phyloP scores from a whole-genome alignment of 2,329 filamentous ascomycete species.

The Fusarium phyllophilum region DNA sequence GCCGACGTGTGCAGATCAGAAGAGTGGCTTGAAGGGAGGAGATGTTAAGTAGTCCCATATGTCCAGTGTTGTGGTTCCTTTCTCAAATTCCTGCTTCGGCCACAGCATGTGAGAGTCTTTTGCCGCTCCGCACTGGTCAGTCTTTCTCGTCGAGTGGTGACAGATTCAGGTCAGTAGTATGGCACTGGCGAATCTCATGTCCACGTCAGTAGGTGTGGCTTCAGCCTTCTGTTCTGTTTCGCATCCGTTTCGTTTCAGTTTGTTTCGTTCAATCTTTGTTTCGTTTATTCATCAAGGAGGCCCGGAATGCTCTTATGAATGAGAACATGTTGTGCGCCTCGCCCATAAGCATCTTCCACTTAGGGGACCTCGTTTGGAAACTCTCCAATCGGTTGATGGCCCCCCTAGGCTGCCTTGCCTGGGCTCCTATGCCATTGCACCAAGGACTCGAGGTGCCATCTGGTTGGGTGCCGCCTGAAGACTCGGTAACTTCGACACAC shows the following conservation, averaged over 20 bases:
- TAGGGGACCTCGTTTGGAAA: not conserved
- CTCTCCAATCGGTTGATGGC: not conserved
- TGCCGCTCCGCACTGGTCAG: not conserved
- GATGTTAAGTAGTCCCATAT: conserved; percentile 8
- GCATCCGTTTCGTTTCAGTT: not conserved
- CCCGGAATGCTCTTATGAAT: not conserved
- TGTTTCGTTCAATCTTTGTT: not conserved
- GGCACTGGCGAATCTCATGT: not conserved
- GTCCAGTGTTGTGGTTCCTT: not conserved
- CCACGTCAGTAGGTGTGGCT: not conserved
- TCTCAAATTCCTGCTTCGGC: not conserved
- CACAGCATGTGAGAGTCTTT: not conserved
- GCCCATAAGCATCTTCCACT: not conserved
- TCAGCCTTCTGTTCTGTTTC: not conserved
- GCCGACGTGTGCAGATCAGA: not conserved
- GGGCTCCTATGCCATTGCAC: not conserved
- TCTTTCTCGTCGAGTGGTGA: not conserved
- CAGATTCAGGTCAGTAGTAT: not conserved
- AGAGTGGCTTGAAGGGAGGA: conserved; percentile 1
- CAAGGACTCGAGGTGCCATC: not conserved
- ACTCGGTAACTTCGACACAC: not conserved
- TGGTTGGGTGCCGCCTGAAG: not conserved
- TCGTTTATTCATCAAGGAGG: not conserved
- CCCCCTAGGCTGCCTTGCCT: not conserved
- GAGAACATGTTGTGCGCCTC: not conserved